Base-by-base conservation (phyloP, 768 basidiomycete genomes). In the Trametes elegans region DNA sequence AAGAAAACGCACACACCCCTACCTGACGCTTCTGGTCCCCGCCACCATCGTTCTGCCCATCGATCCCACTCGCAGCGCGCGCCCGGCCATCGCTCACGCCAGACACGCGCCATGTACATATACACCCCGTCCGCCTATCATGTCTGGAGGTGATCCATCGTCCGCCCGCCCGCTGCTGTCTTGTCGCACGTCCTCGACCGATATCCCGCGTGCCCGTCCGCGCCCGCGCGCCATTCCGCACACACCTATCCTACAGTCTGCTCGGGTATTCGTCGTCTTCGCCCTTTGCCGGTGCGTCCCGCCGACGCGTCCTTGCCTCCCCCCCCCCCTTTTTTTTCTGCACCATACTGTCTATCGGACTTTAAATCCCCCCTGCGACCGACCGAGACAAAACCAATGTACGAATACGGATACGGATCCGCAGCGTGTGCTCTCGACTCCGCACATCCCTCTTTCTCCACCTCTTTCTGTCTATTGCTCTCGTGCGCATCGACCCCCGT, bases 221-320 rank as follows among this genome's bases (percentile, higher is more conserved):
- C n/a, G 9, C 18, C 19, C 6, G 31, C 23, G 18, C 14, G 6
- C 26, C 21, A n/a, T n/a, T 16, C 14, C 34, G 32, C 39, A 31
- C 43, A 52, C 45, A 57, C 35, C 23, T 59, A 59, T 43, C 34
- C 35, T 59, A 59, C 53, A 50, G 53, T 59, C 53, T 59, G 58
- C 45, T 38, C 48, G 58, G 58, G 58, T 59, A 59, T 39, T 59
- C 52, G 53, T 54, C 53, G 58, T 59, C 58, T 49, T 50, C 38
- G 52, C 46, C 27, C 28, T 26, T 38, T 32, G n/a, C n/a, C n/a
- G n/a, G n/a, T n/a, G n/a, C n/a, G n/a, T n/a, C n/a, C n/a, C n/a
- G n/a, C n/a, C n/a, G n/a, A n/a, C n/a, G n/a, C n/a, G 11, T 19
- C 34, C 28, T 24, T 28, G 23, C 3, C 6, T 51, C 14, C 36